Evolutionary conservation across 1,284 basidiomycete genomes (phyloP).

Genomic region (Trichosporon asahii): DNA sequence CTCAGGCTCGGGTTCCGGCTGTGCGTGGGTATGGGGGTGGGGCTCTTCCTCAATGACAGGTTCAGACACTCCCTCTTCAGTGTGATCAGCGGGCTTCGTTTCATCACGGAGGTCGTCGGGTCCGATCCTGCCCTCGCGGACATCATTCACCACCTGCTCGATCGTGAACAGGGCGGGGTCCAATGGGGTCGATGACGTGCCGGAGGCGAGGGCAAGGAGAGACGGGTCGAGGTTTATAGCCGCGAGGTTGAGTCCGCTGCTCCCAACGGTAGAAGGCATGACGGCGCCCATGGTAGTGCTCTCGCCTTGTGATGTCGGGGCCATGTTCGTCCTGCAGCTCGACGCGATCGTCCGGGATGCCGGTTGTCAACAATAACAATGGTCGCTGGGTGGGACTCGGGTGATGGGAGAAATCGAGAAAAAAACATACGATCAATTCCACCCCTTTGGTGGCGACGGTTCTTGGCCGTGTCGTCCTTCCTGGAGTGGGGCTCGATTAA

Average conservation of each 20-base stretch:
- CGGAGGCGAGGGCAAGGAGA: slow-evolving; percentile 15
- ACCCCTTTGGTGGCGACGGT: neutral
- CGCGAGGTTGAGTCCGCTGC: neutral
- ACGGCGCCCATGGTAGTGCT: neutral
- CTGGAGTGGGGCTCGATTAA: neutral
- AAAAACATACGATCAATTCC: slow-evolving; percentile 1
- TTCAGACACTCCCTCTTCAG: neutral
- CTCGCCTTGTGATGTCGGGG: neutral
- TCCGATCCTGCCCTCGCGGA: slow-evolving; percentile 30
- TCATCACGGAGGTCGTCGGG: slow-evolving; percentile 17
- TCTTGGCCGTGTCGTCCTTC: neutral
- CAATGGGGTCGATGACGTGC: slow-evolving; percentile 20
- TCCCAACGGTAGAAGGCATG: neutral
- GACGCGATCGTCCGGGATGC: neutral
- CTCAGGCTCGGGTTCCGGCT: neutral
- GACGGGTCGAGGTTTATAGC: slow-evolving; percentile 17
- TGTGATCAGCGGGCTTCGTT: neutral
- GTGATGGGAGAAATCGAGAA: slow-evolving; percentile 6
- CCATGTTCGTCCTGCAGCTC: neutral
- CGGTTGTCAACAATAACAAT: slow-evolving; percentile 9
- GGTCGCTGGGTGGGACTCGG: neutral
- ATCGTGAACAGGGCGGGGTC: slow-evolving; percentile 41
- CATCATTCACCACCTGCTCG: slow-evolving; percentile 40
- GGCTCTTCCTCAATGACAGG: neutral
- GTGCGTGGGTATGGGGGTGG: slow-evolving; percentile 1